Conservation (phyloP, 495 filamentous ascomycete genomes). For the Cryomyces minteri region DNA sequence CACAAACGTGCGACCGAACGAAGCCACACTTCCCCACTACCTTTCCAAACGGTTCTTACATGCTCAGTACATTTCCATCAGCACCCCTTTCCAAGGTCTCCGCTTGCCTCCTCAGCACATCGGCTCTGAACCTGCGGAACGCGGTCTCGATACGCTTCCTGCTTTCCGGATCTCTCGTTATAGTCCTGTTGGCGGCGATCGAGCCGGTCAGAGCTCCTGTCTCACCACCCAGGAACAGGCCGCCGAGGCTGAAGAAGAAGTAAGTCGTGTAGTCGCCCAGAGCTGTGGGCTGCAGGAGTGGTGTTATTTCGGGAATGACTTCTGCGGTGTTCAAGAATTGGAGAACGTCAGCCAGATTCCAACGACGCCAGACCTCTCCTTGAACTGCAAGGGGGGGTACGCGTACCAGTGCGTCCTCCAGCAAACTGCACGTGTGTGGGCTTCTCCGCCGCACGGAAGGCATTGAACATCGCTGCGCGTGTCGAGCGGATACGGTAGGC, state of each 20-base stretch:
- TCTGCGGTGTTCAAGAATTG: constrained; percentile 22
- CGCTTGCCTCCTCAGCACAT: constrained; percentile 39
- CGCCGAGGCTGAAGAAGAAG: constrained; percentile 39
- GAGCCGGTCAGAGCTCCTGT: constrained; percentile 37
- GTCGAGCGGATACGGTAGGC: constrained; percentile 36
- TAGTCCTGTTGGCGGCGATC: constrained; percentile 27
- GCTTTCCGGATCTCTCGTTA: constrained; percentile 34
- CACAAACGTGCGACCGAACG: too few species aligned
- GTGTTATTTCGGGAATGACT: constrained; percentile 39
- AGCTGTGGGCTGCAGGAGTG: constrained; percentile 33
- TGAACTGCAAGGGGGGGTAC: neutral
- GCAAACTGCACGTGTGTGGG: constrained; percentile 44
- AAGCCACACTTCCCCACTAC: too few species aligned
- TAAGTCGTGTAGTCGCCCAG: constrained; percentile 45
- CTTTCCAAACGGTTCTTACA: too few species aligned
- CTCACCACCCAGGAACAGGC: constrained; percentile 47
- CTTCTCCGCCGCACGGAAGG: constrained; percentile 36
- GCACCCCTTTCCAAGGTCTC: constrained; percentile 29
- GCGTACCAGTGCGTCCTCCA: constrained; percentile 35
- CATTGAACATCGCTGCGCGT: constrained; percentile 36
- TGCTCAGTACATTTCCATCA: neutral
- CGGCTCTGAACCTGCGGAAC: constrained; percentile 41
- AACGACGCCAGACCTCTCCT: neutral
- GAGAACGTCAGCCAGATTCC: neutral
- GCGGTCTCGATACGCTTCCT: constrained; percentile 41